Conservation (phyloP, 208 protist genomes). For the Tetramitus jugosus region DNA sequence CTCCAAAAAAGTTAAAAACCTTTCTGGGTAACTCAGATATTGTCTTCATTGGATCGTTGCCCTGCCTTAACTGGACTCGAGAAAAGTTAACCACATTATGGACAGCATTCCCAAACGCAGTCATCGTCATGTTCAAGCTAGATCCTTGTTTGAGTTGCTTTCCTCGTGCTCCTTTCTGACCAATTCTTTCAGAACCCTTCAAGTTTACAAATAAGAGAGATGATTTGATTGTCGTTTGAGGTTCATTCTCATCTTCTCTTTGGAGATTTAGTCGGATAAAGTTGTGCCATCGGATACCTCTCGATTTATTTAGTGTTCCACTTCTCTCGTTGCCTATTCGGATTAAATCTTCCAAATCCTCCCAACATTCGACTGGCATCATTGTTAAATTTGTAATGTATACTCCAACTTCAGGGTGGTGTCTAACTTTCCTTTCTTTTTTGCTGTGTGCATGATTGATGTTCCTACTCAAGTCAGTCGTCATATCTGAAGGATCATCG, state of each 20-base stretch:
- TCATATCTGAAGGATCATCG: too few relatives aligned
- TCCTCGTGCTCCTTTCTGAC: background rate
- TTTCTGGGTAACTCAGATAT: background rate
- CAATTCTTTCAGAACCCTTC: slow-evolving; percentile 19
- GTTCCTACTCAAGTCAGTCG: background rate
- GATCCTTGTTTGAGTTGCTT: background rate
- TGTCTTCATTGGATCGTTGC: background rate
- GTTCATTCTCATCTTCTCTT: background rate
- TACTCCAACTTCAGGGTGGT: background rate
- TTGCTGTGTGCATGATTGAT: background rate
- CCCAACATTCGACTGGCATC: background rate
- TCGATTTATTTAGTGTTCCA: background rate
- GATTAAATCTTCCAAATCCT: slow-evolving; percentile 9
- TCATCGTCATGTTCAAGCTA: slow-evolving; percentile 7
- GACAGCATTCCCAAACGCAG: slow-evolving; percentile 5
- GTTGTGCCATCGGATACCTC: background rate
- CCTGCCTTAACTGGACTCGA: background rate
- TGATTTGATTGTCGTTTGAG: background rate
- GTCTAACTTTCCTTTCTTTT: slow-evolving; percentile 1
- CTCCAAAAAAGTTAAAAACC: slow-evolving; percentile 13
- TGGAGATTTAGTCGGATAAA: background rate
- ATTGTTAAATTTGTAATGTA: slow-evolving; percentile 7
- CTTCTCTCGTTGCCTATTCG: background rate
- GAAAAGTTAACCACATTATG: background rate
- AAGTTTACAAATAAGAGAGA: slow-evolving; percentile 6